Evolutionary conservation across 768 basidiomycete genomes (phyloP), one percentile per base, ranked within the genome.

Genomic region (Ramaria rubella): DNA sequence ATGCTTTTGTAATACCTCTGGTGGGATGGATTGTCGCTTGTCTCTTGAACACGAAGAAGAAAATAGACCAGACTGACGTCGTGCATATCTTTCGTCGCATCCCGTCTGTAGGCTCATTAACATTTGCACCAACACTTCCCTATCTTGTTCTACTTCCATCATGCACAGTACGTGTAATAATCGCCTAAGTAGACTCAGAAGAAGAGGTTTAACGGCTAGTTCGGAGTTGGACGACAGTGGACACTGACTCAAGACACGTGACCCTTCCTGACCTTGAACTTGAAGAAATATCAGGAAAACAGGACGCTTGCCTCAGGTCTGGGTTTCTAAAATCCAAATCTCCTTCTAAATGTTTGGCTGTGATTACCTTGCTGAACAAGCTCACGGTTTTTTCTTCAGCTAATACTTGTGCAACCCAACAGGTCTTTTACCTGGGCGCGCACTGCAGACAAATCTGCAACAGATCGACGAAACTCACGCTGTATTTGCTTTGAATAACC

Each of bases 391-490:
- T 21, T 45, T 12, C 3, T 17, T 27, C 12, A 11, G 19, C 12
- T 45, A 21, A 45, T 36, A 21, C 4, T 42, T 30, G 5, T 40
- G 30, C n/a, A 24, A 33, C 27, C 27, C 24, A 12, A 9, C 45
- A 56, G 55, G 55, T 33, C 44, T 56, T 30, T 34, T 33, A 26
- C 55, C 88, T 36, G 87, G 87, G 21, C 83, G 88, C 60, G 77
- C 81, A 26, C 68, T 90, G 9, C 89, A 91, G 70, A 91, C 90
- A 40, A 84, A 91, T 63, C 73, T 90, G 11, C 81, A 82, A 55
- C 87, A 90, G 65, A 76, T 93, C 52, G 90, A 92, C 67, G 85
- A 88, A 40, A 90, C 87, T 0, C 90, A 92, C 60, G 90, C 87
- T 17, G 71, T 83, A 31, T 92, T 92, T 62, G 82, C 89, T 67